These are phyloP conservation scores for Exophiala bonariae DNA, from an alignment of 2,329 filamentous ascomycete genomes.

Conservation along the genomic window DNA sequence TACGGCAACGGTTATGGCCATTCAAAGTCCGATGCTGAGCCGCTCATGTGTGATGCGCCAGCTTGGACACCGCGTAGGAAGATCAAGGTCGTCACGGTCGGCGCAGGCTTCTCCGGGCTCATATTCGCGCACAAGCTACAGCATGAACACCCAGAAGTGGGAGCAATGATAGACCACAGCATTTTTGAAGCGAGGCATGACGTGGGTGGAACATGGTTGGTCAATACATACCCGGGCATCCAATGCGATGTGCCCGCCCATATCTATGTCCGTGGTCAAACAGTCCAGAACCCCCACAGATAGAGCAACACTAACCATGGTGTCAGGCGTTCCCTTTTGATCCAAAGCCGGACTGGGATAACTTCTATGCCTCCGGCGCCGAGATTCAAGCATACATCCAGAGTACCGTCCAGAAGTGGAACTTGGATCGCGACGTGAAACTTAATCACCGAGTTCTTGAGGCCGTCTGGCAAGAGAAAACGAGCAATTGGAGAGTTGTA, in stretches of 20 bases:
- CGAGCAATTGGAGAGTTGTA: conserved; percentile 56
- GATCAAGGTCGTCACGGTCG: neutral
- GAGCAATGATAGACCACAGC: neutral
- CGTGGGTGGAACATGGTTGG: neutral
- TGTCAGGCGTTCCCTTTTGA: conserved; percentile 54
- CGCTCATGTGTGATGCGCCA: neutral
- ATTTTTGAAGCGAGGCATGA: neutral
- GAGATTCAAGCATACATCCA: conserved; percentile 73
- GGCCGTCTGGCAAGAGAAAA: conserved; percentile 55
- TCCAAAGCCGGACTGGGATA: conserved; percentile 68
- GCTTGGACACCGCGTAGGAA: neutral
- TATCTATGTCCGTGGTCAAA: neutral
- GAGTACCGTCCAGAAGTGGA: conserved; percentile 60
- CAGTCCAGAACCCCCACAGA: neutral
- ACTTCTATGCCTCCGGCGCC: conserved; percentile 64
- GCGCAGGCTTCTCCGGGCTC: neutral
- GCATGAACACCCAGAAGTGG: neutral
- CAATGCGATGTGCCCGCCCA: neutral
- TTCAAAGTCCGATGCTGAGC: neutral
- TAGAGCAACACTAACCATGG: neutral
- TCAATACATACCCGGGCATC: neutral
- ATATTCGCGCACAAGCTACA: neutral
- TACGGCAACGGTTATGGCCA: neutral
- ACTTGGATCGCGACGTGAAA: conserved; percentile 60
- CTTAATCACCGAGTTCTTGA: conserved; percentile 56